Evolutionary conservation across 2,329 filamentous ascomycete genomes (phyloP).

Genomic region (Phialophora expanda): DNA sequence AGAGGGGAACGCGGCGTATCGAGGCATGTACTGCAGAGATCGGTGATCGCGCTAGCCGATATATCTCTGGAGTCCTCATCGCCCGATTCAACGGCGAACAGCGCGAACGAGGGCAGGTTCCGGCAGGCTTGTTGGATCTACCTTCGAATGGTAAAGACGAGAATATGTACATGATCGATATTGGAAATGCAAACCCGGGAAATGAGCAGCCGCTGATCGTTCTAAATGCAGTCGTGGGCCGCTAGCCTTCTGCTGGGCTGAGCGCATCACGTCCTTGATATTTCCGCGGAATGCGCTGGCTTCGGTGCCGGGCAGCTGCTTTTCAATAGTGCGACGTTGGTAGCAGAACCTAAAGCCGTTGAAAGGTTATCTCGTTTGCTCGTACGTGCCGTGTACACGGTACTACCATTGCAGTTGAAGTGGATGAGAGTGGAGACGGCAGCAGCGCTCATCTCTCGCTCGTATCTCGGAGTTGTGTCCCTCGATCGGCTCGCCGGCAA

Average conservation of each 20-base stretch:
- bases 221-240: neutral
- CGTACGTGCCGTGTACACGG: neutral
- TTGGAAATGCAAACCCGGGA: neutral
- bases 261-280: neutral
- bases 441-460: conserved; percentile 6
- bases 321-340: neutral
- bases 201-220: neutral
- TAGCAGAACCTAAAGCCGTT: neutral
- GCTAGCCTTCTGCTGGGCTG: neutral
- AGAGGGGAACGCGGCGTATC: neutral
- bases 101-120: neutral
- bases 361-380: neutral
- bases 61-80: neutral
- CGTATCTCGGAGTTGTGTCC: conserved; percentile 7
- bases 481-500: neutral
- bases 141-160: neutral
- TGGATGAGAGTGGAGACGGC: neutral
- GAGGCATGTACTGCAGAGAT: neutral
- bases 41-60: neutral
- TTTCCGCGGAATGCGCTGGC: neutral
- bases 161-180: neutral
- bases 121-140: neutral
- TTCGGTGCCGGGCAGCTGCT: neutral
- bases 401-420: neutral
- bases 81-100: neutral